Evolutionary conservation across 108 stramenopile species (phyloP), one percentile per base, ranked within the genome.

Genomic region (Chaetoceros muelleri): DNA sequence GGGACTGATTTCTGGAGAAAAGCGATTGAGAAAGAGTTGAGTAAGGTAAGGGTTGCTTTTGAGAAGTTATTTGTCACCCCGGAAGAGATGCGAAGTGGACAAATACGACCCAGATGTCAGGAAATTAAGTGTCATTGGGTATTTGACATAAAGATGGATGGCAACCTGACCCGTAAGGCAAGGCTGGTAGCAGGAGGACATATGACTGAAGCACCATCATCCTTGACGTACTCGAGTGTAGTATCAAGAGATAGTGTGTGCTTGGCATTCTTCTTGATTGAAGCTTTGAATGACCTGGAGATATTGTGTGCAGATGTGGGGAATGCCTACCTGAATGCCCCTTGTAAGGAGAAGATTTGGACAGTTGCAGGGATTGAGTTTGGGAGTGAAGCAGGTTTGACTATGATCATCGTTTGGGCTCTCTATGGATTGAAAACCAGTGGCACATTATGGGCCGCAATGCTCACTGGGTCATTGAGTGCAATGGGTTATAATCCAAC

Each of bases 71-170:
- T 56, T 2, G 18, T 28, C 28, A 62, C 55, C 0, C 26, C 47
- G 0, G 56, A 72, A 18, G 51, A 71, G 20, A 44, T 71, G 22
- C 28, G 29, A 30, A n/a, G 2, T 0, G 46, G 62, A 10, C 5
- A 40, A 13, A 28, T 17, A 30, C 24, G 47, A 0, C 27, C 17
- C 0, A 57, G 57, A 1, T 66, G 27, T 31, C 53, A 52, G 27
- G 65, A 62, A 28, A 62, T 66, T 10, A 51, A 13, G 13, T 59
- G 70, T 23, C 80, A 81, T 28, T 52, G 74, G 16, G 30, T 81
- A 2, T 80, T 66, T 28, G 71, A 79, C 55, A 60, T 79, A 25
- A 78, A 80, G 52, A 60, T 71, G 60, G 60, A 54, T 30, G 54
- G 24, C 28, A 58, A 13, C 10, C 69, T 74, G 20, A 64, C 61